Evolutionary conservation across 768 basidiomycete genomes (phyloP), one percentile per base, ranked within the genome.

Genomic region (Clitopilus hobsonii): DNA sequence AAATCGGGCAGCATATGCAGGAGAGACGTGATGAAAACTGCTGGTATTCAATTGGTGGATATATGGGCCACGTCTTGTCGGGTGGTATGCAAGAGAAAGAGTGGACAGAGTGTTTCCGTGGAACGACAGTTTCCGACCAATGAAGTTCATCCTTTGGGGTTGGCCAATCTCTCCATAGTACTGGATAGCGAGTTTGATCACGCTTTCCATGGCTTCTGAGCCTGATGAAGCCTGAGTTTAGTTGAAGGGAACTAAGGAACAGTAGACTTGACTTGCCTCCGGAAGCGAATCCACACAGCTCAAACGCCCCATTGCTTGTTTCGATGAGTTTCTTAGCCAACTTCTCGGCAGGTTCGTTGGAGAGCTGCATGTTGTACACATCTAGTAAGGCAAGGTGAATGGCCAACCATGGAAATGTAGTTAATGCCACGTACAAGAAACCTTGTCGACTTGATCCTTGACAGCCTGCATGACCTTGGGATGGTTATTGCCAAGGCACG

Each of bases 131-230:
- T 85, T 67, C 8, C 91, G 80, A 24, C 81, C 90, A 59, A 96
- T 92, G 63, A 88, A 93, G 60, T 92, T 88, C 54, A 60, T 83
- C 53, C 93, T 82, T 61, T 87, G 69, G 0, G 80, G 74, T 66
- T 94, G 88, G 2, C 82, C 82, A 0, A 74, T 83, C 63, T 91
- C 89, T 14, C 77, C 73, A 59, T 76, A 89, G 65, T 91, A 92
- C 74, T 93, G 91, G 62, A 86, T 81, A 26, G 85, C 82, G 2
- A 91, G 77, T 69, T 95, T 95, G 54, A 94, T 76, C n/a, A 83
- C 86, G 55, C 83, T 80, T 59, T 95, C 93, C 88, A 93, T 89
- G 0, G 92, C 91, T 68, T 95, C 93, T 2, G 91, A 88, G 49
- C 91, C 91, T 92, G 22, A 5, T n/a, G 2, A 18, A 8, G 1